Evolutionary conservation across 2,329 filamentous ascomycete genomes (phyloP), one percentile per base, ranked within the genome.

Genomic region (Fonsecaea pugnacius): DNA sequence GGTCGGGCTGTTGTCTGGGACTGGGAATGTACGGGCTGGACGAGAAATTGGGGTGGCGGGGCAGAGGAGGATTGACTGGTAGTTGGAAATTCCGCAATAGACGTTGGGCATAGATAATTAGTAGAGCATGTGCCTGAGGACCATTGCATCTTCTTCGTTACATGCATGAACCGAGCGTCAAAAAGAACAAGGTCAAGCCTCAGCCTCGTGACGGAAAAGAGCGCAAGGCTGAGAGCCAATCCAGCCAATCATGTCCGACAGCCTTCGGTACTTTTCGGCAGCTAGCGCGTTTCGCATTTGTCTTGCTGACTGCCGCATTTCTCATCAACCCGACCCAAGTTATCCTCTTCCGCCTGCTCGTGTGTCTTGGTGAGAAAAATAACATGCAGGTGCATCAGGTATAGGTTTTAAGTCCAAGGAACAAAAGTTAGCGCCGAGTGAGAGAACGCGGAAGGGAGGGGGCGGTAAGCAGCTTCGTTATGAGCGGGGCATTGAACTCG

Each of bases 11-110:
- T 66, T 70, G 57, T 57, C 67, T 16, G 69, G 70, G 7, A 71
- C 66, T 30, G 69, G 66, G 14, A 68, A 68, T 33, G 67, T 68
- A 18, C 62, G 58, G 54, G 66, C 67, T 4, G 51, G 55, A 7
- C 55, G 62, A 27, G 18, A 65, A 10, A 61, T 70, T 1, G 36
- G 53, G 27, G 66, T 68, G 21, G 60, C 63, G 40, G 70, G 68
- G 35, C 63, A 67, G 40, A 64, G 58, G 57, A 70, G 70, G 60
- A 70, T 71, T 57, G 70, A 72, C 60, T 72, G 70, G 70, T 71
- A 62, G 60, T 52, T 40, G 18, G 32, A 35, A 9, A 7, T 56
- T 18, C 8, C 14, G 16, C 33, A 30, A 51, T 21, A 27, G 24
- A 30, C 12, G 52, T 6, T 18, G 32, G 18, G 21, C 12, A 46